Percentiles rank a stretch among this genome's conserved stretches.
Conservation (phyloP, 148 eudicot species). For the Camellia sinensis region DNA sequence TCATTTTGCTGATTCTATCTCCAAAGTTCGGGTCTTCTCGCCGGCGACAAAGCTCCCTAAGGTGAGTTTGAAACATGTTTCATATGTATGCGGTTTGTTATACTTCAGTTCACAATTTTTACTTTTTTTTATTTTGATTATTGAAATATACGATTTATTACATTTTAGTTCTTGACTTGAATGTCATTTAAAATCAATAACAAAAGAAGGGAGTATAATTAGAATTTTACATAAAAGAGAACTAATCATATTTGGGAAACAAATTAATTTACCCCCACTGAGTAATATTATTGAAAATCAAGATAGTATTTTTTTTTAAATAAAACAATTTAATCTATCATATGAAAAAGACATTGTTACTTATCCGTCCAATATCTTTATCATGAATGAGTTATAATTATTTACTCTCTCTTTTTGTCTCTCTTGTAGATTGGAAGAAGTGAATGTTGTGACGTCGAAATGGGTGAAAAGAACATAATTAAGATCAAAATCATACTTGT, state of each 20-base stretch:
- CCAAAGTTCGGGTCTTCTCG: constrained; percentile 21
- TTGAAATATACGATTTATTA: too few relatives aligned
- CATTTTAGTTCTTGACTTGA: too few relatives aligned
- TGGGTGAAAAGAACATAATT: background rate
- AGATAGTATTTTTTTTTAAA: too few relatives aligned
- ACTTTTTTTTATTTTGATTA: background rate
- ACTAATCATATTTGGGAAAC: too few relatives aligned
- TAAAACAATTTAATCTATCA: too few relatives aligned
- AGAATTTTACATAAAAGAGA: too few relatives aligned
- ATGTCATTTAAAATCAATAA: too few relatives aligned
- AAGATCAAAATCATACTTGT: constrained; percentile 21
- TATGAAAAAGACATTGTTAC: too few relatives aligned
- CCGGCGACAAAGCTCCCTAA: constrained; percentile 18
- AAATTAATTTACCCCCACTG: background rate
- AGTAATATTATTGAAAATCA: background rate
- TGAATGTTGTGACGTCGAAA: constrained; percentile 29
- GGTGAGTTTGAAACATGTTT: constrained; percentile 2
- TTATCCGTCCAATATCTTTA: background rate
- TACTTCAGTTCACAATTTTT: too few relatives aligned
- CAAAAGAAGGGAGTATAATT: too few relatives aligned
- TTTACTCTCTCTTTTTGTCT: background rate
- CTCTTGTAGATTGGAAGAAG: constrained; percentile 22
- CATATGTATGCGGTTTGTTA: too few relatives aligned
- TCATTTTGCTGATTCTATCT: constrained; percentile 22
- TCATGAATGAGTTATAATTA: too few relatives aligned